Evolutionary conservation across 2,329 filamentous ascomycete genomes (phyloP), one percentile per base, ranked within the genome.

Genomic region (Fusarium albosuccineum): DNA sequence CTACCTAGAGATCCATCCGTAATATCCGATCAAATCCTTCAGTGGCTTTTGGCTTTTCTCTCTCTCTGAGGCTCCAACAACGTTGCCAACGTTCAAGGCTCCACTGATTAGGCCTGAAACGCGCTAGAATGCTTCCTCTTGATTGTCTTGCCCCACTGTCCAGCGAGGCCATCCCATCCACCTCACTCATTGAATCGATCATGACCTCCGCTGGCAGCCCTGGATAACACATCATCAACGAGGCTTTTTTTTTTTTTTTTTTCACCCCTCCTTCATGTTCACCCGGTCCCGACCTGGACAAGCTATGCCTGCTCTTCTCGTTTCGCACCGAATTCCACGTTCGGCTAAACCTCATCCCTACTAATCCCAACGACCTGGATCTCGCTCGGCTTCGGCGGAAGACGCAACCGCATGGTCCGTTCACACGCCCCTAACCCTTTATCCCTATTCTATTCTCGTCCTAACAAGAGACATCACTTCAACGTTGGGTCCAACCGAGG

Each of bases 91-190:
- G 41, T 57, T n/a, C 34, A 37, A 33, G 40, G 34, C 6, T 30
- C 66, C 53, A 45, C 59, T 41, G 39, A 36, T 49, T 44, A 30
- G 36, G 39, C 29, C 53, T 68, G 66, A 68, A 68, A 68, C 66
- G n/a, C 60, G 11, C 66, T 51, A 68, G 49, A 27, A 42, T n/a
- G 41, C 14, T 41, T 55, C 33, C 44, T 65, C n/a, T 30, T 62
- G 34, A 44, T 54, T 49, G 53, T 9, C 9, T 37, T 55, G 56
- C 39, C 40, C 40, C 60, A 22, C 39, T 37, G 40, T 52, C 42
- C 11, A 30, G 37, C 17, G 30, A 36, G 40, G 46, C 36, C 26
- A 39, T 40, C 42, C 13, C 22, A 22, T 16, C 40, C 39, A 10
- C 17, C 37, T 27, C 34, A 45, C 45, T 16, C 29, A 27, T 29